Percentiles rank a stretch among this genome's conserved stretches.
phyloP scores from a whole-genome alignment of 1,139 yeast species.

The Geotrichum bryndzae region DNA sequence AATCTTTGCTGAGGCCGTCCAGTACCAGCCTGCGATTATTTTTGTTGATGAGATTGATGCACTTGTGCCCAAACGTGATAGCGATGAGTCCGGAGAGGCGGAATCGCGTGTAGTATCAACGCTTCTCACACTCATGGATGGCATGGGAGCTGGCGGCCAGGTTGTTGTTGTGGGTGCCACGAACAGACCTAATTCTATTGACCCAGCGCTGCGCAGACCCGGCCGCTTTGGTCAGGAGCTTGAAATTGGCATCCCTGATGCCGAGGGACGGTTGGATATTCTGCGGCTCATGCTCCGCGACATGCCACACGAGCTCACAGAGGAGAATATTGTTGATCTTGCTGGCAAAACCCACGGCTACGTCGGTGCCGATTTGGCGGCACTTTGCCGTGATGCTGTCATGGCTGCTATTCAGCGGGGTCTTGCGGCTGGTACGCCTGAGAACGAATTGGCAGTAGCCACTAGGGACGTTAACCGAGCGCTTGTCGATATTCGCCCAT shows the following conservation, averaged over 20 bases:
- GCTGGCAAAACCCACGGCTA: constrained; percentile 90
- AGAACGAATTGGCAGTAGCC: constrained; percentile 38
- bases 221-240: constrained; percentile 99
- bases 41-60: constrained; percentile 93
- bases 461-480: constrained; percentile 59
- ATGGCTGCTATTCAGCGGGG: constrained; percentile 73
- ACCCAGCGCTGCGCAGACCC: constrained; percentile 95
- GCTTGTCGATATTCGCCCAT: constrained; percentile 73
- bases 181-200: constrained; percentile 96
- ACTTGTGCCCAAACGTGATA: constrained; percentile 69
- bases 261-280: constrained; percentile 87
- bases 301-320: constrained; percentile 59
- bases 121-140: constrained; percentile 81
- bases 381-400: constrained; percentile 82
- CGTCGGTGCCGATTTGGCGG: constrained; percentile 92
- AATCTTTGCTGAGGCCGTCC: constrained; percentile 77
- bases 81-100: constrained; percentile 88
- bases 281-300: constrained; percentile 53
- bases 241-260: constrained; percentile 96
- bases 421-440: constrained; percentile 35
- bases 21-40: constrained; percentile 78
- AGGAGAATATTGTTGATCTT: constrained; percentile 48
- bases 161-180: constrained; percentile 82
- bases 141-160: constrained; percentile 64
- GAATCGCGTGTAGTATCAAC: constrained; percentile 90